phyloP scores from a whole-genome alignment of 2,329 filamentous ascomycete genomes.

The Capronia coronata region DNA sequence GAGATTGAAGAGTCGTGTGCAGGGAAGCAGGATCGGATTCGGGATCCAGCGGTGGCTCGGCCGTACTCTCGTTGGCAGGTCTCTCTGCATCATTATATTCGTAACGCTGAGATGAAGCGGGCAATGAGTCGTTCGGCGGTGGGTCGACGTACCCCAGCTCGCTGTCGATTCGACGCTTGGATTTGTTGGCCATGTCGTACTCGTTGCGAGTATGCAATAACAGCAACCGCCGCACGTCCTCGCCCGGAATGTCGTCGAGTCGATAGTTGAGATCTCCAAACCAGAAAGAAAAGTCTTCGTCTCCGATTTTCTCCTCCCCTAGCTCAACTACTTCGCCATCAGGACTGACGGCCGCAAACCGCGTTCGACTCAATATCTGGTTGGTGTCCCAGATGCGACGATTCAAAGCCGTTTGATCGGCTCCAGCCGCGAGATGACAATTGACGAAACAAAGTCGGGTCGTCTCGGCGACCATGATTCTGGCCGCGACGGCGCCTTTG shows the following conservation, averaged over 20 bases:
- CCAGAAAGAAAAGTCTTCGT: slow-evolving; percentile 94
- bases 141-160: slow-evolving; percentile 25
- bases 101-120: slow-evolving; percentile 9
- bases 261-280: slow-evolving; percentile 95
- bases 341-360: slow-evolving; percentile 67
- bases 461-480: slow-evolving; percentile 80
- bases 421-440: slow-evolving; percentile 81
- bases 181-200: slow-evolving; percentile 53
- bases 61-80: slow-evolving; percentile 42
- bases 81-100: slow-evolving; percentile 38
- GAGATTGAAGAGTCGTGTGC: slow-evolving; percentile 77
- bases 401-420: slow-evolving; percentile 69
- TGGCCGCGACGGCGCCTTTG: slow-evolving; percentile 79
- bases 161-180: slow-evolving; percentile 29
- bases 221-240: slow-evolving; percentile 79
- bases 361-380: slow-evolving; percentile 69
- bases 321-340: slow-evolving; percentile 55
- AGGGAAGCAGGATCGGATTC: slow-evolving; percentile 76
- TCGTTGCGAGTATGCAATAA: slow-evolving; percentile 75
- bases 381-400: slow-evolving; percentile 82
- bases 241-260: slow-evolving; percentile 76
- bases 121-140: slow-evolving; percentile 13
- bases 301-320: slow-evolving; percentile 66
- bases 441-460: slow-evolving; percentile 87
- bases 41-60: slow-evolving; percentile 59